Percentiles rank a stretch among this genome's conserved stretches.
These are phyloP conservation scores for Jimgerdemannia lactiflua DNA, from an alignment of 192 early-diverging fungal species.

Conservation along the genomic window DNA sequence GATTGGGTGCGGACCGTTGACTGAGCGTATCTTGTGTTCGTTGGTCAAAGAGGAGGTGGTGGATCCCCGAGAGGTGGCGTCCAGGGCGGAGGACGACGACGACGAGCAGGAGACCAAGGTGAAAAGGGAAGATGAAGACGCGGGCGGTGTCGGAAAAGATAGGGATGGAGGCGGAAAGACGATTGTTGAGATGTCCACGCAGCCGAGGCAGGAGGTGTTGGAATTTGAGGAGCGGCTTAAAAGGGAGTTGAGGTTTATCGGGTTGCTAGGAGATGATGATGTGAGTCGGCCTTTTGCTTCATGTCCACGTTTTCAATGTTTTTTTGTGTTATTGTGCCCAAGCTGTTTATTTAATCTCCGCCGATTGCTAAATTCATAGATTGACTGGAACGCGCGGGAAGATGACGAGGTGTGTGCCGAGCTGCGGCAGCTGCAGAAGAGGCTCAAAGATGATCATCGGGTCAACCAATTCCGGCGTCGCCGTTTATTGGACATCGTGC, in stretches of 20 bases:
- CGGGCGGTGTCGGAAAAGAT: constrained; percentile 41
- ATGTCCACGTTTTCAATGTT: no score
- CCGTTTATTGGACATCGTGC: constrained; percentile 62
- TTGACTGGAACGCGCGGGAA: constrained; percentile 66
- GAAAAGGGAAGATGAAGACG: constrained; percentile 48
- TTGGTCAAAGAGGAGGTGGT: constrained; percentile 52
- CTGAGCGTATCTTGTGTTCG: constrained; percentile 72
- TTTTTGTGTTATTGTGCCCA: background rate
- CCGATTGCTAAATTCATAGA: constrained; percentile 18
- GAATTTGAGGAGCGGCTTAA: constrained; percentile 78
- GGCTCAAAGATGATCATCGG: constrained; percentile 66
- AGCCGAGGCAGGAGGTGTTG: no score
- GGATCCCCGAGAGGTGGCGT: no score
- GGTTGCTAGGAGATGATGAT: constrained; percentile 76
- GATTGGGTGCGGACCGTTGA: constrained; percentile 49
- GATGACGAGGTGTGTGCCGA: constrained; percentile 75
- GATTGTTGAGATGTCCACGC: constrained; percentile 58
- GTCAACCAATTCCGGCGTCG: constrained; percentile 68
- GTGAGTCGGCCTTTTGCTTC: constrained; percentile 29
- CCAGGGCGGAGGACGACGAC: no score
- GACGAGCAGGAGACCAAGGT: constrained; percentile 18
- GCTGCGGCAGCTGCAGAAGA: constrained; percentile 63
- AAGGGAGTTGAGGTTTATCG: constrained; percentile 81
- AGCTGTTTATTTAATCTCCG: background rate
- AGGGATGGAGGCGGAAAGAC: constrained; percentile 24